Percentiles rank a stretch among this genome's conserved stretches.
phyloP scores from a whole-genome alignment of 306 rosid species.

The Astragalus glycyphyllos region DNA sequence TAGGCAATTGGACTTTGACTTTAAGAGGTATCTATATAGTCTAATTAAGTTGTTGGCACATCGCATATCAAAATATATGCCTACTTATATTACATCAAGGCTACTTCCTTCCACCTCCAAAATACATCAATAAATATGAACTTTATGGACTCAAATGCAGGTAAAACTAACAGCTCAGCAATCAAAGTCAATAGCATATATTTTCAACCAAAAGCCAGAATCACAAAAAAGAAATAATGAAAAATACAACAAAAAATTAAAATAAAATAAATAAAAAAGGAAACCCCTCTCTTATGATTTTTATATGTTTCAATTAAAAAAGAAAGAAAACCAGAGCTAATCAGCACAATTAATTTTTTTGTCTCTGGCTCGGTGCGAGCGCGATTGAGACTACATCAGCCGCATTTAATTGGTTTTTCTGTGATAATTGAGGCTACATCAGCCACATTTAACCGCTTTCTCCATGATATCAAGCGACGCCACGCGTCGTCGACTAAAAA shows the following conservation, averaged over 20 bases:
- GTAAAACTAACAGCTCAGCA: slow-evolving; percentile 31
- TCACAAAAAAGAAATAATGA: neutral
- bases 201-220: slow-evolving; percentile 31
- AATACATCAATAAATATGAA: slow-evolving; percentile 32
- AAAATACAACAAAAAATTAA: neutral
- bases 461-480: too few relatives aligned
- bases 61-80: slow-evolving; percentile 27
- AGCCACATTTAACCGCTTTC: too few relatives aligned
- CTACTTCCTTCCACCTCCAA: slow-evolving; percentile 40
- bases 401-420: too few relatives aligned
- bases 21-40: slow-evolving; percentile 41
- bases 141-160: slow-evolving; percentile 33
- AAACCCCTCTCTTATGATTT: neutral
- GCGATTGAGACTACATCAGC: too few relatives aligned
- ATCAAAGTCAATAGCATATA: slow-evolving; percentile 26
- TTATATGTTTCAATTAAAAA: neutral
- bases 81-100: slow-evolving; percentile 12
- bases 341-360: neutral
- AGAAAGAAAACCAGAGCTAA: slow-evolving; percentile 4
- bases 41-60: slow-evolving; percentile 45
- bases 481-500: too few relatives aligned
- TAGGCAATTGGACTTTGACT: slow-evolving; percentile 53
- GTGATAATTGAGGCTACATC: too few relatives aligned
- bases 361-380: too few relatives aligned
- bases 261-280: neutral